Conservation (phyloP, 345 rosid species). For the Anastatica hierochuntica region DNA sequence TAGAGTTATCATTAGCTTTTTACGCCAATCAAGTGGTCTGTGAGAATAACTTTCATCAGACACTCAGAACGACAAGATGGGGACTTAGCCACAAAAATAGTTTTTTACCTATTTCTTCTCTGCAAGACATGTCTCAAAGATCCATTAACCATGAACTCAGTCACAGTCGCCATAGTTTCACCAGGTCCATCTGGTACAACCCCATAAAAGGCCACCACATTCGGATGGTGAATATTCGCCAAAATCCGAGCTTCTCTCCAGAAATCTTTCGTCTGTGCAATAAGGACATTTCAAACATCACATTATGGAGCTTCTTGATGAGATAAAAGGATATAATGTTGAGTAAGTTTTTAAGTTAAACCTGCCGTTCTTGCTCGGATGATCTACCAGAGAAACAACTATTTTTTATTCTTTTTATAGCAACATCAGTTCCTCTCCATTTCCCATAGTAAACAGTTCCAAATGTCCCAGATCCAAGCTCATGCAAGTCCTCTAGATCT, state of each 20-base stretch:
- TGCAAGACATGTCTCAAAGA: constrained; percentile 57
- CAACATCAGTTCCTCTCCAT: constrained; percentile 87
- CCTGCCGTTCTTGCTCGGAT: constrained; percentile 65
- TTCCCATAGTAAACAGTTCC: constrained; percentile 74
- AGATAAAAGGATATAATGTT: neutral
- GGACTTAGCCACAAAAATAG: no score
- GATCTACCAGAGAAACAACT: constrained; percentile 53
- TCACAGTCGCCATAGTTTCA: constrained; percentile 64
- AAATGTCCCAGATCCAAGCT: constrained; percentile 72
- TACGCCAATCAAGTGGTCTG: constrained; percentile 59
- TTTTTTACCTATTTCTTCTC: constrained; percentile 38
- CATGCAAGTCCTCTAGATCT: constrained; percentile 61
- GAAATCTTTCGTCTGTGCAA: constrained; percentile 47
- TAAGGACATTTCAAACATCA: neutral
- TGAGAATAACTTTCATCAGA: constrained; percentile 3
- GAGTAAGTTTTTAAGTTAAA: constrained; percentile 3
- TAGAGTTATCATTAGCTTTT: constrained; percentile 49
- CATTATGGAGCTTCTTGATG: neutral
- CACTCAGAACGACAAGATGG: neutral
- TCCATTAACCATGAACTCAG: constrained; percentile 73
- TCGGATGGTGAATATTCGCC: constrained; percentile 75
- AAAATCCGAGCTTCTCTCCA: constrained; percentile 75
- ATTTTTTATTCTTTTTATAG: constrained; percentile 66
- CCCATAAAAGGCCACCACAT: constrained; percentile 69
- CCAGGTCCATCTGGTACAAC: constrained; percentile 71